Evolutionary conservation across 1,284 basidiomycete genomes (phyloP).

Genomic region (Leccinum fuscescens): DNA sequence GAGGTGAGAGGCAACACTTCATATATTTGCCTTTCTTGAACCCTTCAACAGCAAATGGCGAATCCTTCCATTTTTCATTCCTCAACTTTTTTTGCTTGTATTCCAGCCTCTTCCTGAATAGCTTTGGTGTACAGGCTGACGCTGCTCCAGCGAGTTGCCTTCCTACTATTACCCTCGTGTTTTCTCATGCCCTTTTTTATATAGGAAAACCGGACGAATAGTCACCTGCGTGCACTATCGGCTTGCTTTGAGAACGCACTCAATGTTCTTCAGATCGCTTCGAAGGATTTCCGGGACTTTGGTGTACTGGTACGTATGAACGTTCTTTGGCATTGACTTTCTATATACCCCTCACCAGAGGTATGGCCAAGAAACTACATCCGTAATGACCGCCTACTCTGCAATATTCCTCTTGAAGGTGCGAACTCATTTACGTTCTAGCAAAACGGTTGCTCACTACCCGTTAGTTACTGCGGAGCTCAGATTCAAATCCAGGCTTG

Average conservation of each 20-base stretch:
- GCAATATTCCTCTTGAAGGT: conserved; percentile 76
- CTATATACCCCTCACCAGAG: conserved; percentile 43
- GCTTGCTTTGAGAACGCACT: conserved; percentile 71
- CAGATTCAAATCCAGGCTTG: conserved; percentile 48
- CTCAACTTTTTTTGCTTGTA: conserved; percentile 73
- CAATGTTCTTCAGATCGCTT: conserved; percentile 65
- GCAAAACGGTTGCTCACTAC: conserved; percentile 11
- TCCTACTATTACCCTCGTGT: neutral
- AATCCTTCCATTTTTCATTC: conserved; percentile 70
- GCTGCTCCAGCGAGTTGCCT: conserved; percentile 49
- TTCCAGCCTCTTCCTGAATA: conserved; percentile 76
- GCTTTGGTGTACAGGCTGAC: conserved; percentile 69
- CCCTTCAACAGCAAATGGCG: conserved; percentile 50
- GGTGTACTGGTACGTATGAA: conserved; percentile 62
- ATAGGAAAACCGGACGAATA: conserved; percentile 47
- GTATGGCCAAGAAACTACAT: conserved; percentile 78
- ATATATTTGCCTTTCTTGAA: conserved; percentile 11
- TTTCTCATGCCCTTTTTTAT: conserved; percentile 12
- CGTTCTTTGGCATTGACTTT: neutral
- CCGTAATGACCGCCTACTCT: conserved; percentile 80
- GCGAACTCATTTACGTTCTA: conserved; percentile 16
- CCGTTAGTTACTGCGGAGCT: conserved; percentile 60
- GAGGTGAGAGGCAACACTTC: conserved; percentile 43
- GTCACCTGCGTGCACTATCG: conserved; percentile 66
- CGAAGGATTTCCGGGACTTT: conserved; percentile 69